These are phyloP conservation scores for Citrullus colocynthis DNA, from an alignment of 306 rosid genomes.

Conservation along the genomic window DNA sequence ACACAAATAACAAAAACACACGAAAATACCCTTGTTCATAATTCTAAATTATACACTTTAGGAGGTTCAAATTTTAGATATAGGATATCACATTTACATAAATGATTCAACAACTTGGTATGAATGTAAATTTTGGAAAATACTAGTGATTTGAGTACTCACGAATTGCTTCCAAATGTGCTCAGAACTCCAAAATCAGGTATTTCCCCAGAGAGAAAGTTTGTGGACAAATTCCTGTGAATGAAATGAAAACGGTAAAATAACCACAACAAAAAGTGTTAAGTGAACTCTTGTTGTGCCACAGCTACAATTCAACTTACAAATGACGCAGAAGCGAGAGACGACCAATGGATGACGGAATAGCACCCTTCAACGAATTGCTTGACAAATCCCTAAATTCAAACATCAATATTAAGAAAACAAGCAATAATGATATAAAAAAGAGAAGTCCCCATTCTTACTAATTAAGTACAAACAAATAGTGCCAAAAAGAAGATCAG, in stretches of 20 bases:
- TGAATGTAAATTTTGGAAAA: neutral
- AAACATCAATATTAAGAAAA: conserved; percentile 9
- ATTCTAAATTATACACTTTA: neutral
- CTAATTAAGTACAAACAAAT: neutral
- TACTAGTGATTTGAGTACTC: conserved; percentile 17
- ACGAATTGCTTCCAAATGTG: conserved; percentile 72
- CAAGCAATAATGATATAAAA: neutral
- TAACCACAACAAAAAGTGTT: neutral
- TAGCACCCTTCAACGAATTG: conserved; percentile 77
- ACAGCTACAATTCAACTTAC: conserved; percentile 37
- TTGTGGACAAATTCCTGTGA: conserved; percentile 84
- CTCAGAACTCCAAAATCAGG: conserved; percentile 84
- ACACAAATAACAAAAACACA: neutral
- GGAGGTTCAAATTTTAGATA: neutral
- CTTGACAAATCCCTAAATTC: conserved; percentile 68
- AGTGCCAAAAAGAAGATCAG: neutral
- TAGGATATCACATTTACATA: neutral
- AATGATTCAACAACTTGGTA: neutral
- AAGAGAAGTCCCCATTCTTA: neutral
- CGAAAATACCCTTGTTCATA: neutral
- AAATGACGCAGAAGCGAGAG: conserved; percentile 46
- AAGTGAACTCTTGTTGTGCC: neutral
- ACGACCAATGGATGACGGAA: conserved; percentile 85
- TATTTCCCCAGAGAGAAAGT: conserved; percentile 87
- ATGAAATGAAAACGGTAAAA: neutral